Percentiles rank a stretch among this genome's conserved stretches.
These are phyloP conservation scores for Eruca vesicaria DNA, from an alignment of 441 rosid species.

Conservation along the genomic window DNA sequence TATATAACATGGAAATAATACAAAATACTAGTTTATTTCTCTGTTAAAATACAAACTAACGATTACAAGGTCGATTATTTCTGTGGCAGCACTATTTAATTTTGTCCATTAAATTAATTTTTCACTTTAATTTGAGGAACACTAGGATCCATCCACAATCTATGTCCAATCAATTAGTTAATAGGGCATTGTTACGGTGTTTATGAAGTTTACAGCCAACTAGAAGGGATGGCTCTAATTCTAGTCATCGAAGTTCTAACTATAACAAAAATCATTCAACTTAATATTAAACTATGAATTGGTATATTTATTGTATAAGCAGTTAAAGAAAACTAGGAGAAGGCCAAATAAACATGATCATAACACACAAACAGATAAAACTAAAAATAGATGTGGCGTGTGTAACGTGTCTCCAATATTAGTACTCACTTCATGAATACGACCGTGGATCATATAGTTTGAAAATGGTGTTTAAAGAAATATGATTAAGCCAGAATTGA, in stretches of 20 bases:
- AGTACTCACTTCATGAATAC: too few species aligned
- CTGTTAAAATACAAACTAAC: not conserved
- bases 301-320: too few species aligned
- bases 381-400: too few species aligned
- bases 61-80: not conserved
- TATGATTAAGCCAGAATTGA: too few species aligned
- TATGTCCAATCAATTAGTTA: not conserved
- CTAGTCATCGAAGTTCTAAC: not conserved
- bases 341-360: too few species aligned
- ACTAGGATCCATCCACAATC: not conserved
- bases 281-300: too few species aligned
- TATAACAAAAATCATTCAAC: too few species aligned
- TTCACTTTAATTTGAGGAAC: not conserved
- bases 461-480: too few species aligned
- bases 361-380: too few species aligned
- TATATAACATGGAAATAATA: not conserved
- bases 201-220: not conserved
- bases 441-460: too few species aligned
- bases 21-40: not conserved
- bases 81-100: not conserved
- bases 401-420: too few species aligned
- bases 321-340: too few species aligned
- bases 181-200: not conserved
- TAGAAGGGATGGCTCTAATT: not conserved
- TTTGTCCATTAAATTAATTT: not conserved